Base-by-base conservation (phyloP, 805 yeast genomes). In the Lipomyces japonicus region DNA sequence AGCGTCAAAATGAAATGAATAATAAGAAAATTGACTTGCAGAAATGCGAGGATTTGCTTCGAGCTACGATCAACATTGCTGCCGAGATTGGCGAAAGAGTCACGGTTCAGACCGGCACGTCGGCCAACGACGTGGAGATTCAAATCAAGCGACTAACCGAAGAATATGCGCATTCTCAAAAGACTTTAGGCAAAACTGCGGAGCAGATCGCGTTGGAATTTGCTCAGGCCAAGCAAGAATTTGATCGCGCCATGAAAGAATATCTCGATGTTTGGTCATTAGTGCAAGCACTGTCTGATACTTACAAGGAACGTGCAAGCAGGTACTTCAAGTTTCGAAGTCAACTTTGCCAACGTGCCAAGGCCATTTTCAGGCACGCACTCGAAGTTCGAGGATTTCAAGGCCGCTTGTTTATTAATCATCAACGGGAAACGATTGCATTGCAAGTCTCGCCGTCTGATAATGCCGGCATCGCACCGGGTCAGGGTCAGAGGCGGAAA, bases 361-460 rank as follows among this genome's bases (percentile, higher is more conserved):
- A 46, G 23, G 53, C 34, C 21, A 43, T 53, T 28, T 70, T 78
- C 50, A 67, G 24, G 23, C 67, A 43, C 63, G 69, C 42, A 65
- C 76, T 40, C 63, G 73, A 45, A 61, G 68, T 46, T 55, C 71
- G 97, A 67, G 84, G 85, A 2, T 89, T 85, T 64, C 73, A 76
- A 5, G 97, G 97, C 10, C 72, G 75, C 44, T 72, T 93, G 39
- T 73, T 73, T 14, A 82, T 91, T 63, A 84, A 83, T 56, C 77
- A 75, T 51, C 71, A 53, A 5, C 31, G 45, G 10, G 48, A 53
- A 28, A 55, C 50, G 22, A 34, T 34, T 14, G 16, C 37, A 6
- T 6, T 34, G 6, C 19, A 48, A 41, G 53, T 52, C 25, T 41
- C 50, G 34, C 53, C 55, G 7, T 26, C 31, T n/a, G 55, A 52